Conservation (phyloP, 805 yeast species). For the Lipomyces mesembrius region DNA sequence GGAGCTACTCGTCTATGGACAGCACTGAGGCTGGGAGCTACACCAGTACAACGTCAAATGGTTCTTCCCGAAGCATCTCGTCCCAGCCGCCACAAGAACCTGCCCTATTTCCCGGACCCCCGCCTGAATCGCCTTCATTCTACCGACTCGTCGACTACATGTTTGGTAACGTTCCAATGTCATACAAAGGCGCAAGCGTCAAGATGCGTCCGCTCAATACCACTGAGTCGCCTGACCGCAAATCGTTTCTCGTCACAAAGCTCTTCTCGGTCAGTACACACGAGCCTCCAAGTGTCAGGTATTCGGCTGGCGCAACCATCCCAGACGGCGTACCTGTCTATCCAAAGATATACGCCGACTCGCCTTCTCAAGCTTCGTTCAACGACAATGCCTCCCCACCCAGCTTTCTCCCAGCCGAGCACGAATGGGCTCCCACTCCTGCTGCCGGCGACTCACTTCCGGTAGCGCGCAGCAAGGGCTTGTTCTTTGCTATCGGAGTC, state of each 20-base stretch:
- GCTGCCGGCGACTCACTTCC: conserved; percentile 7
- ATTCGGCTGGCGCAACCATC: neutral
- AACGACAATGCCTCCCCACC: neutral
- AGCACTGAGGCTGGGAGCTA: neutral
- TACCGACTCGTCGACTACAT: conserved; percentile 10
- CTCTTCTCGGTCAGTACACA: conserved; percentile 4
- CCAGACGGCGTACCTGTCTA: neutral
- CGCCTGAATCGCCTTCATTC: conserved; percentile 12
- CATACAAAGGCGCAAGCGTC: conserved; percentile 6
- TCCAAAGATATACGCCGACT: neutral
- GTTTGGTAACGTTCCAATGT: conserved; percentile 10
- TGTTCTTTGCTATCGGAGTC: conserved; percentile 7
- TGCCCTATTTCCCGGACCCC: conserved; percentile 2
- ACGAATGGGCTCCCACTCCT: conserved; percentile 7
- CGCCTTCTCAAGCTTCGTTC: neutral
- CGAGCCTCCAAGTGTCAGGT: neutral
- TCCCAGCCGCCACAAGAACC: neutral
- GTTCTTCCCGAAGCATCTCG: neutral
- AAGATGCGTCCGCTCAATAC: conserved; percentile 3
- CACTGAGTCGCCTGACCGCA: neutral
- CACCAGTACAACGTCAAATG: neutral
- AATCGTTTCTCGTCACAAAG: conserved; percentile 6
- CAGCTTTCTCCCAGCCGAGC: neutral
- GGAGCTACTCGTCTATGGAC: conserved; percentile 11
- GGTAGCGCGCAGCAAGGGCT: conserved; percentile 1